phyloP scores from a whole-genome alignment of 768 basidiomycete species.

The Fistulinella prunicolor region DNA sequence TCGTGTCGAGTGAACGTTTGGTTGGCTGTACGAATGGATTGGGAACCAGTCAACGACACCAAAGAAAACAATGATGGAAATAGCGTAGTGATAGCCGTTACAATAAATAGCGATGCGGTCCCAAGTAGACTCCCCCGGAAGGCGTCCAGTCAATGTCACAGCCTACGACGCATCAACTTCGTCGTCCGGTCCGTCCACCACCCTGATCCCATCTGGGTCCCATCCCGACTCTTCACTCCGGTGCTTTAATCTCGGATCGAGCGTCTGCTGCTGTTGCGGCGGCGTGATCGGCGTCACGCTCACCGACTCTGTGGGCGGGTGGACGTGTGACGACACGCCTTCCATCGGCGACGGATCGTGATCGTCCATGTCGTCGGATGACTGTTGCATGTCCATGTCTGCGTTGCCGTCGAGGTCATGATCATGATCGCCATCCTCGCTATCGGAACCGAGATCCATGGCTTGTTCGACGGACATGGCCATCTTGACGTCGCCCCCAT shows the following conservation, averaged over 20 bases:
- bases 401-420: constrained; percentile 8
- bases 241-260: constrained; percentile 32
- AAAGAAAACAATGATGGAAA: no score
- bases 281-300: constrained; percentile 33
- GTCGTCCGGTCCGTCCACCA: constrained; percentile 16
- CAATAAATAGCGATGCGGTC: constrained; percentile 15
- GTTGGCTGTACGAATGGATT: no score
- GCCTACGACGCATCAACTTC: neutral
- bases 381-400: constrained; percentile 26
- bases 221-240: constrained; percentile 30
- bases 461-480: constrained; percentile 43
- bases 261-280: constrained; percentile 19
- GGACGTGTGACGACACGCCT: constrained; percentile 28
- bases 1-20: no score
- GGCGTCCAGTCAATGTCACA: neutral
- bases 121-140: no score
- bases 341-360: constrained; percentile 34
- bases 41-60: no score
- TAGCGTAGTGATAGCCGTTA: constrained; percentile 16
- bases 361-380: constrained; percentile 27
- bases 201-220: constrained; percentile 20
- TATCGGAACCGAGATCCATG: constrained; percentile 43
- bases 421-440: constrained; percentile 27
- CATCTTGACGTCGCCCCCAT: constrained; percentile 29
- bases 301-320: constrained; percentile 23